These are phyloP conservation scores for Kodamaea sagamina DNA, from an alignment of 805 yeast genomes.

Conservation along the genomic window DNA sequence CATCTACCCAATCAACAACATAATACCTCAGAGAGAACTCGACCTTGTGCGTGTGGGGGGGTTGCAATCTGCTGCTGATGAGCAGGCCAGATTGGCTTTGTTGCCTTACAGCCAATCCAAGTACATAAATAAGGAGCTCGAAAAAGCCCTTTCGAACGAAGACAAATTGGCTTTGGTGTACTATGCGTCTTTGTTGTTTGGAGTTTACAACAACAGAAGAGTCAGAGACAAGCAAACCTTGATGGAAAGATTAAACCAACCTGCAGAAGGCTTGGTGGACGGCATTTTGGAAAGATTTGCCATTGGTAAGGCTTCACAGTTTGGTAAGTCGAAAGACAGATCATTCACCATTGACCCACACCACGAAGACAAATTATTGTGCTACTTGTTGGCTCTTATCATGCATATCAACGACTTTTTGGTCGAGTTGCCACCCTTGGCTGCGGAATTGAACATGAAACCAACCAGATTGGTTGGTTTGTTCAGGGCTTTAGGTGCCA, in stretches of 20 bases:
- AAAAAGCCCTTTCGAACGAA: constrained; percentile 43
- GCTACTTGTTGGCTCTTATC: constrained; percentile 71
- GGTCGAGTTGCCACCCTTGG: constrained; percentile 77
- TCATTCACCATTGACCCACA: constrained; percentile 84
- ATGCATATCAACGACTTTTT: constrained; percentile 75
- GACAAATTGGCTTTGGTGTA: constrained; percentile 70
- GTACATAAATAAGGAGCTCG: constrained; percentile 52
- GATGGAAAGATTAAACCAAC: constrained; percentile 60
- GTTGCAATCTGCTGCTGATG: constrained; percentile 53
- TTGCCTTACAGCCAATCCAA: constrained; percentile 65
- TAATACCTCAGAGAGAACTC: constrained; percentile 71
- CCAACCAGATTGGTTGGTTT: constrained; percentile 69
- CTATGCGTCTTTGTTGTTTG: constrained; percentile 77
- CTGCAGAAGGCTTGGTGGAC: constrained; percentile 73
- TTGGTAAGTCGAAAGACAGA: constrained; percentile 74
- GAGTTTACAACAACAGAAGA: constrained; percentile 75
- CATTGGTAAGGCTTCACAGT: constrained; percentile 58
- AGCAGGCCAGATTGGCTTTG: constrained; percentile 51
- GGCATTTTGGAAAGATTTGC: constrained; percentile 75
- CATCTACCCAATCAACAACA: constrained; percentile 69
- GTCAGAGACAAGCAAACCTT: constrained; percentile 58
- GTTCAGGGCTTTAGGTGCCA: constrained; percentile 81
- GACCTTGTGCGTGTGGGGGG: constrained; percentile 62
- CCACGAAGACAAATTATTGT: constrained; percentile 81
- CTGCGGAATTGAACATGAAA: constrained; percentile 79